A percentile compares a stretch with the other conserved stretches of the same genome.
These are phyloP conservation scores for Stenocarpella maydis DNA, from an alignment of 2,329 filamentous ascomycete species.

Conservation along the genomic window DNA sequence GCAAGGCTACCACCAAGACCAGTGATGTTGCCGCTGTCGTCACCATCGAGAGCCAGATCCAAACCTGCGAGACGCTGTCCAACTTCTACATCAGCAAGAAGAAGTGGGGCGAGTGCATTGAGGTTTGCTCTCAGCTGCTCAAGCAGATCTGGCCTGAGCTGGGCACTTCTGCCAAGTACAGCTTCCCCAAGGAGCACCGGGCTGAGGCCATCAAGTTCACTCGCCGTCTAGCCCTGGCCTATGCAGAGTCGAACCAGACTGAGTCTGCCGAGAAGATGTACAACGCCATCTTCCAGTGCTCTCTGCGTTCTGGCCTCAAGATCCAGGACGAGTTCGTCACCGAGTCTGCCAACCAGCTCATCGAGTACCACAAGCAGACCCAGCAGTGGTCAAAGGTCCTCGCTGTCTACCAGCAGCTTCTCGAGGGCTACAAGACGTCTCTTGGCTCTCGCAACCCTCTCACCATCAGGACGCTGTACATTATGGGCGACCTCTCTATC, in stretches of 20 bases:
- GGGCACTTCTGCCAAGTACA: conserved; percentile 32
- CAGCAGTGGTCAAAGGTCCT: conserved; percentile 38
- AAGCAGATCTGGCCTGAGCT: conserved; percentile 37
- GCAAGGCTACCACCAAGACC: conserved; percentile 25
- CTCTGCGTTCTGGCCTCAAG: conserved; percentile 37
- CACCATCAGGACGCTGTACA: conserved; percentile 36
- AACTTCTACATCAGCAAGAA: conserved; percentile 35
- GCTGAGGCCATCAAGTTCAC: conserved; percentile 35
- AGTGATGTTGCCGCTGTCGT: conserved; percentile 33
- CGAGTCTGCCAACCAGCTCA: conserved; percentile 35
- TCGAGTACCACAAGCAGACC: conserved; percentile 37
- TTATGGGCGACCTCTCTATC: conserved; percentile 37
- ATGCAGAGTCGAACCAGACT: conserved; percentile 37
- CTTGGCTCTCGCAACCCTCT: conserved; percentile 36
- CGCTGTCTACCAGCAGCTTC: conserved; percentile 37
- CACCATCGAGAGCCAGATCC: conserved; percentile 35
- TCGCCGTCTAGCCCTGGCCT: conserved; percentile 35
- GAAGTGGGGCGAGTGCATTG: conserved; percentile 34
- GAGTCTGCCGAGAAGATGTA: conserved; percentile 38
- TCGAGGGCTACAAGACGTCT: conserved; percentile 36
- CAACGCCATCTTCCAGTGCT: conserved; percentile 37
- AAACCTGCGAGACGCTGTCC: conserved; percentile 35
- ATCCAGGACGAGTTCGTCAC: conserved; percentile 38
- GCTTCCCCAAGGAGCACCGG: conserved; percentile 36
- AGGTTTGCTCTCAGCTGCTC: conserved; percentile 35